Base-by-base conservation (phyloP, 257 asterid species). In the Euphrasia confusa region DNA sequence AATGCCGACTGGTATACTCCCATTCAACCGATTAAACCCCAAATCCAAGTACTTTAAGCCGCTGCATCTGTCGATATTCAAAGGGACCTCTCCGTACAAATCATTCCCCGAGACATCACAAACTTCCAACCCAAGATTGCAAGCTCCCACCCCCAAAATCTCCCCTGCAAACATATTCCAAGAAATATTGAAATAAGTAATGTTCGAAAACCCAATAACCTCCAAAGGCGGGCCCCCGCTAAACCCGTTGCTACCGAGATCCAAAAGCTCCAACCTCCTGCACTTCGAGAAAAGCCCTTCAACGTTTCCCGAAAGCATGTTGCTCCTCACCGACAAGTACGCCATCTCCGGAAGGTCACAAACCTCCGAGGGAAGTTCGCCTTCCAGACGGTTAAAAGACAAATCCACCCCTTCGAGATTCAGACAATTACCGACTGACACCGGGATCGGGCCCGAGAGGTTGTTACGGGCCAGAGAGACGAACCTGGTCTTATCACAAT, bases 401-500 rank as follows among this genome's bases (percentile, higher is more conserved):
- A 93, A 77, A 76, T 93, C 95, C n/a, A 93, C 64, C 72, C 99
- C 99, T 80, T 89, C 91, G 42, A 93, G 88, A 77, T 78, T 80
- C 65, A 52, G 18, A 66, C 99, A 93, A 18, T 79, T 82, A 40
- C 83, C 86, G 65, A 93, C 58, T 26, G 95, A 75, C 35, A 55
- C 65, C 11, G 99, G 99, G 75, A 93, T 78, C 42, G 84, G 17
- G 54, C 94, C 99, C 2, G 91, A 83, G 37, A 93, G 95, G 69
- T 77, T 80, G 69, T 89, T 93, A 24, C 68, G 82, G 0, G 95
- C 85, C 68, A 93, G 63, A 32, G 99, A 87, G 60, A 89, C 74
- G 64, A 87, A 93, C 73, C 76, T 87, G 0, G 91, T 78, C 68
- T 70, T 78, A 45, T 60, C 53, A 70, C 97, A 89, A 63, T 74